Conservation (phyloP, 2,329 filamentous ascomycete genomes). For the Pleomassaria siparia region DNA sequence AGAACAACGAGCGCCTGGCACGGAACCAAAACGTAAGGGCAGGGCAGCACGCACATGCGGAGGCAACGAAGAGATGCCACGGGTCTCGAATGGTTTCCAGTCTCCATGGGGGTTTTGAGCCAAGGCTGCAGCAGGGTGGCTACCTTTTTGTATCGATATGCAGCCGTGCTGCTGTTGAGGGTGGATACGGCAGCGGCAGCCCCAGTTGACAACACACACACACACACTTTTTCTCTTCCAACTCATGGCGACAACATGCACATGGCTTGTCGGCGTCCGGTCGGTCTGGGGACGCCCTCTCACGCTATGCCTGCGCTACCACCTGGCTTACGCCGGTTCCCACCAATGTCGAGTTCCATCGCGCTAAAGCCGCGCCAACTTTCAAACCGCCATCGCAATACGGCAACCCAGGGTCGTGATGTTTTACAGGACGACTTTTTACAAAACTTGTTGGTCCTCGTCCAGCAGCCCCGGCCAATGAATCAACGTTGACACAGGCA, state of each 20-base stretch:
- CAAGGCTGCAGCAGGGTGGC: no score
- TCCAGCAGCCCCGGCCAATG: background rate
- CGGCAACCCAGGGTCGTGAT: conserved; percentile 14
- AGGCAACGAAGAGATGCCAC: no score
- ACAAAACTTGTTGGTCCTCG: conserved; percentile 6
- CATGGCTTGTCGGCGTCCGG: background rate
- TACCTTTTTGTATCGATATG: background rate
- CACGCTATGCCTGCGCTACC: background rate
- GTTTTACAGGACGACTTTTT: conserved; percentile 8
- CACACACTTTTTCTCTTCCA: no score
- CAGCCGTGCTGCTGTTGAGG: background rate
- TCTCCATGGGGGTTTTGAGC: no score
- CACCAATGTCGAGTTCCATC: conserved; percentile 7
- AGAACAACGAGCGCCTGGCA: background rate
- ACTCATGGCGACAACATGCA: background rate
- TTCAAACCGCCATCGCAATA: conserved; percentile 26
- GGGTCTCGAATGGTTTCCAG: no score
- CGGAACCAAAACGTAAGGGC: background rate
- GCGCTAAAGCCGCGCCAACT: conserved; percentile 14
- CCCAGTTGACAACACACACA: background rate
- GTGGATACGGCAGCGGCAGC: background rate
- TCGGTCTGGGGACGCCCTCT: background rate
- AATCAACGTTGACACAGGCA: no score
- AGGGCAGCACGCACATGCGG: no score
- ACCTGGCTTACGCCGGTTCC: background rate